These are phyloP conservation scores for Suillus subluteus DNA, from an alignment of 768 basidiomycete genomes.

Conservation along the genomic window DNA sequence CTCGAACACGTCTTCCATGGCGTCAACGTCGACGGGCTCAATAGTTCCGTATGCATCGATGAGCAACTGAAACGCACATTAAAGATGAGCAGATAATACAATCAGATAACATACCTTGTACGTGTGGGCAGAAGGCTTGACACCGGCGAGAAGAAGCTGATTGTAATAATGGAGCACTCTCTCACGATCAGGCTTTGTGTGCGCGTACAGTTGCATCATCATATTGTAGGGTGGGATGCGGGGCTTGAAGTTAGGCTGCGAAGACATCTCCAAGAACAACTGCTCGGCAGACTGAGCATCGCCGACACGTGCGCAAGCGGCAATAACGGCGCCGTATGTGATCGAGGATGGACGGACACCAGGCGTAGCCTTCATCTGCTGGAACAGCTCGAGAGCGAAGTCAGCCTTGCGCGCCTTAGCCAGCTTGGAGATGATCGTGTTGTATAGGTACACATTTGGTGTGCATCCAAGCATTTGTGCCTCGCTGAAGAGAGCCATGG, in stretches of 20 bases:
- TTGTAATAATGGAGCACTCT: constrained; percentile 78
- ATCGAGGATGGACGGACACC: constrained; percentile 75
- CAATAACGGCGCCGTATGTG: constrained; percentile 93
- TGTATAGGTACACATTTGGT: constrained; percentile 90
- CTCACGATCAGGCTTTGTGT: constrained; percentile 85
- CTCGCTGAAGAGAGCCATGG: constrained; percentile 83
- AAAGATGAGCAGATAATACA: constrained; percentile 10
- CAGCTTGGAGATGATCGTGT: constrained; percentile 96
- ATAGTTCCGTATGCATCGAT: constrained; percentile 88
- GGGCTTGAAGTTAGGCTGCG: constrained; percentile 75
- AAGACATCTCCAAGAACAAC: constrained; percentile 85
- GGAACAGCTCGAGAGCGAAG: constrained; percentile 84
- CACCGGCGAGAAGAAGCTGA: constrained; percentile 58
- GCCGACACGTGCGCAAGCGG: constrained; percentile 92
- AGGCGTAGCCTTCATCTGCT: constrained; percentile 70
- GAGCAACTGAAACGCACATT: constrained; percentile 57
- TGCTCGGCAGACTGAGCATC: constrained; percentile 80
- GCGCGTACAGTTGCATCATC: constrained; percentile 96
- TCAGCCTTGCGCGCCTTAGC: constrained; percentile 95
- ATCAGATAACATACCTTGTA: constrained; percentile 70
- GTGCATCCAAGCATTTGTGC: constrained; percentile 65
- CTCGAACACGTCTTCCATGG: constrained; percentile 76
- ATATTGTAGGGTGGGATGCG: constrained; percentile 96
- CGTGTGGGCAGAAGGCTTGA: constrained; percentile 85
- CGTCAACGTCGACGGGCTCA: constrained; percentile 74